A percentile compares a stretch with the other conserved stretches of the same genome.
Evolutionary conservation across 192 early-diverging fungal species (phyloP).

Genomic region (Coemansia sp.): DNA sequence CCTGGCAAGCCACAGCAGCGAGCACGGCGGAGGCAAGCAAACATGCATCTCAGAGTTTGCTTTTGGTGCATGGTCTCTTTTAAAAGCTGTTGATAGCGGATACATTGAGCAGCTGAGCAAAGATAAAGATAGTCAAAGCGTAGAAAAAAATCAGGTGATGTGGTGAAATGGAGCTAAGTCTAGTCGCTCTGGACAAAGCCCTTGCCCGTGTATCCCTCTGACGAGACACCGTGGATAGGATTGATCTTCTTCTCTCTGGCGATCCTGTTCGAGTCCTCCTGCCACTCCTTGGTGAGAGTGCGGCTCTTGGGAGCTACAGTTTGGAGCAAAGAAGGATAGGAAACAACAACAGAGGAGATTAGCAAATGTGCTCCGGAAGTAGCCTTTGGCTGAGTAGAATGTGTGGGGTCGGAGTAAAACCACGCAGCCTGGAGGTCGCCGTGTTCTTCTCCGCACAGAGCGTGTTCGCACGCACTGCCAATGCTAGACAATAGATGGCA

Average conservation of each 20-base stretch:
- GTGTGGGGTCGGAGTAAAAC: not conserved
- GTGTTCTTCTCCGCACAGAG: not conserved
- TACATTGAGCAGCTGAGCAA: not conserved
- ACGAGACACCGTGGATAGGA: conserved; percentile 78
- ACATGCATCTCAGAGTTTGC: not conserved
- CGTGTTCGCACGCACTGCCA: not conserved
- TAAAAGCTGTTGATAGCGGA: not conserved
- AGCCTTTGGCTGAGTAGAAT: not conserved
- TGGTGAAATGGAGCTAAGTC: not conserved
- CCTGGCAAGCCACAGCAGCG: not conserved
- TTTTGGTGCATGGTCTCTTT: not conserved
- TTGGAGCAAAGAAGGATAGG: conserved; percentile 7
- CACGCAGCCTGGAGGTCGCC: not conserved
- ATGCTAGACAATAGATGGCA: not conserved
- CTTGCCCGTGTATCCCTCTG: conserved; percentile 77
- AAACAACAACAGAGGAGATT: not conserved
- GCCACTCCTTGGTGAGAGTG: conserved; percentile 82
- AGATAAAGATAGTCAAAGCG: not conserved
- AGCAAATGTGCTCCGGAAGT: not conserved
- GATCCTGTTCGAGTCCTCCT: conserved; percentile 80
- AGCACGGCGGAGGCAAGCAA: not conserved
- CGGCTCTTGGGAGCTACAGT: conserved; percentile 64
- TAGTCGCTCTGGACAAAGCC: conserved; percentile 63
- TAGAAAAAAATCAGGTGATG: not conserved
- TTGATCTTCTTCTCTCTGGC: conserved; percentile 71